Evolutionary conservation across 805 yeast species (phyloP).

Genomic region (Candida koratica): DNA sequence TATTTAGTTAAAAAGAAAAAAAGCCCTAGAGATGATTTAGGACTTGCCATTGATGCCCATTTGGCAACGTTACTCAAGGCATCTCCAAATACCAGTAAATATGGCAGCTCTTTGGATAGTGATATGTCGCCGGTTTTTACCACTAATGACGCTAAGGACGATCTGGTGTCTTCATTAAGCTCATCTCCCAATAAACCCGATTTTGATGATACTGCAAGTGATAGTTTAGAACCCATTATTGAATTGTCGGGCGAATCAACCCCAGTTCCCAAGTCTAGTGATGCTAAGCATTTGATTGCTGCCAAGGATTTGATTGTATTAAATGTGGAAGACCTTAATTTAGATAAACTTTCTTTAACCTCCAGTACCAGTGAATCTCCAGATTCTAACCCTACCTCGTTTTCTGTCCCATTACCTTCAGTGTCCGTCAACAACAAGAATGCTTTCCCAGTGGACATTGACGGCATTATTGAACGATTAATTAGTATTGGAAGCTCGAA

Average conservation of each 20-base stretch:
- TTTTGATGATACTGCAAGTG: conserved; percentile 6
- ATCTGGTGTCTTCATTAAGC: conserved; percentile 37
- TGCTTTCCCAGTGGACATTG: conserved; percentile 47
- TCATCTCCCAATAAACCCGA: conserved; percentile 18
- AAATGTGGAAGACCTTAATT: conserved; percentile 2
- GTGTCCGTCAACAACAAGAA: conserved; percentile 10
- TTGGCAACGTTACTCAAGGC: conserved; percentile 37
- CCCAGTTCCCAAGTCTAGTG: conserved; percentile 14
- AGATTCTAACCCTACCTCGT: conserved; percentile 16
- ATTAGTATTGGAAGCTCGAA: conserved; percentile 45
- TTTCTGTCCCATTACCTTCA: conserved; percentile 15
- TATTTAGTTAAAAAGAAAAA: conserved; percentile 8
- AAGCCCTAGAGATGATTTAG: conserved; percentile 19
- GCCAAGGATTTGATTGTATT: conserved; percentile 6
- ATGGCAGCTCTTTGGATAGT: conserved; percentile 41
- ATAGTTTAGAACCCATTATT: conserved; percentile 26
- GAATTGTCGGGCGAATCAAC: conserved; percentile 32
- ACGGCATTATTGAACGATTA: conserved; percentile 58
- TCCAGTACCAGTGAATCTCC: conserved; percentile 7
- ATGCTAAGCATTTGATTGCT: conserved; percentile 1
- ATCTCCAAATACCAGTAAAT: conserved; percentile 10
- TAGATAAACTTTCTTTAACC: conserved; percentile 4
- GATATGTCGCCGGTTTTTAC: conserved; percentile 42
- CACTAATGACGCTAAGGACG: conserved; percentile 28
- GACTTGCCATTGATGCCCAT: conserved; percentile 44